Base-by-base conservation (phyloP, 2,329 filamentous ascomycete genomes). In the Teratosphaeriaceae sp. region DNA sequence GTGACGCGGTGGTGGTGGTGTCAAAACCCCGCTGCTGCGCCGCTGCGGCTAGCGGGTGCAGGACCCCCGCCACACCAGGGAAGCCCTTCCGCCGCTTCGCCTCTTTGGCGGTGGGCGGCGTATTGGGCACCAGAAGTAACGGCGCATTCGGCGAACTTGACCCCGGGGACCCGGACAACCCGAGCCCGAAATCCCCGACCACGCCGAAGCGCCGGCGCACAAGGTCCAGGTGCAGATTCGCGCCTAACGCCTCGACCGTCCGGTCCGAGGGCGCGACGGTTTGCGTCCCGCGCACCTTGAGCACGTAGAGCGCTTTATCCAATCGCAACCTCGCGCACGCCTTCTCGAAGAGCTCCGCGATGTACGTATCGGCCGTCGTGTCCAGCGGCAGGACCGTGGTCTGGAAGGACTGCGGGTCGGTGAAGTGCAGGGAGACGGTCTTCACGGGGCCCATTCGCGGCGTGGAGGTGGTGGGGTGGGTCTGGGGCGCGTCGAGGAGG, bases 361-460 rank as follows among this genome's bases (percentile, higher is more conserved):
- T 78, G 60, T 89, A 92, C 22, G 82, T 90, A 53, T 90, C 85
- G 0, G 84, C 88, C 0, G 84, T 89, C 35, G 87, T 85, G 48
- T 85, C 80, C 15, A 89, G 68, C 1, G 80, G 82, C 19, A 87
- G 76, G 68, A 81, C 79, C 56, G 84, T 82, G 0, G 68, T 68
- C n/a, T 84, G 82, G 36, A 85, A 79, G 2, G 58, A 59, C 7
- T 83, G 75, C 5, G 79, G 72, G 57, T 88, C 84, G 0, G 80
- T 75, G 52, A 87, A 85, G 60, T 87, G 82, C 38, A 90, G 77
- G 12, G 78, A 78, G 35, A 90, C 64, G 2, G 78, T 76, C 48
- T 58, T 58, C 11, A 57, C 51, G 7, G 57, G 55, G 6, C 56
- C 56, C 42, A 53, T 54, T n/a, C 77, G 75, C 11, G 72, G 74